phyloP scores from a whole-genome alignment of 495 filamentous ascomycete species.

The Tuber calosporum region DNA sequence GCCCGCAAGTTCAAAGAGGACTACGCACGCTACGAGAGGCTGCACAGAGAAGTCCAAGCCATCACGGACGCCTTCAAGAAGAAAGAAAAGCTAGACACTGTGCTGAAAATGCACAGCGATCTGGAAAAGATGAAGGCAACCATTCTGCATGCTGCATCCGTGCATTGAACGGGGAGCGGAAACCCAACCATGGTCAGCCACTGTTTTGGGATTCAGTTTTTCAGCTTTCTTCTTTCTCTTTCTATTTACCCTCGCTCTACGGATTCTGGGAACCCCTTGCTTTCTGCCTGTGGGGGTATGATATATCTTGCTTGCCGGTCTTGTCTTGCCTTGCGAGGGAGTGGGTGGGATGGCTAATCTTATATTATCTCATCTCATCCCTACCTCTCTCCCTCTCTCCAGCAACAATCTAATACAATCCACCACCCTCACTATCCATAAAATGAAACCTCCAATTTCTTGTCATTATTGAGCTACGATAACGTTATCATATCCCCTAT shows the following conservation, averaged over 20 bases:
- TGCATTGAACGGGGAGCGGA: conserved; percentile 20
- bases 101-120: conserved; percentile 39
- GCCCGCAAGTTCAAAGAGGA: conserved; percentile 40
- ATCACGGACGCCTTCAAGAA: conserved; percentile 35
- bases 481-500: conserved; percentile 1
- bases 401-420: background rate
- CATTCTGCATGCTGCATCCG: conserved; percentile 29
- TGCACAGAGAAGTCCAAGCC: conserved; percentile 36
- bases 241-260: conserved; percentile 12
- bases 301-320: background rate
- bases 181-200: conserved; percentile 10
- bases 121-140: conserved; percentile 33
- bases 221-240: conserved; percentile 6
- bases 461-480: background rate
- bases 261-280: background rate
- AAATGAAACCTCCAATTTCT: background rate
- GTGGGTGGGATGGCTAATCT: background rate
- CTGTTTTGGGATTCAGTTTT: conserved; percentile 10
- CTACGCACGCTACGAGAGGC: conserved; percentile 35
- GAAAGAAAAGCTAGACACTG: conserved; percentile 37
- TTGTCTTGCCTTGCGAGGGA: background rate
- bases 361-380: background rate
- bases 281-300: background rate
- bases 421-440: background rate
- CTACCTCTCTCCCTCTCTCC: background rate